Conservation (phyloP, 1,139 yeast genomes). For the Yamadazyma triangularis region DNA sequence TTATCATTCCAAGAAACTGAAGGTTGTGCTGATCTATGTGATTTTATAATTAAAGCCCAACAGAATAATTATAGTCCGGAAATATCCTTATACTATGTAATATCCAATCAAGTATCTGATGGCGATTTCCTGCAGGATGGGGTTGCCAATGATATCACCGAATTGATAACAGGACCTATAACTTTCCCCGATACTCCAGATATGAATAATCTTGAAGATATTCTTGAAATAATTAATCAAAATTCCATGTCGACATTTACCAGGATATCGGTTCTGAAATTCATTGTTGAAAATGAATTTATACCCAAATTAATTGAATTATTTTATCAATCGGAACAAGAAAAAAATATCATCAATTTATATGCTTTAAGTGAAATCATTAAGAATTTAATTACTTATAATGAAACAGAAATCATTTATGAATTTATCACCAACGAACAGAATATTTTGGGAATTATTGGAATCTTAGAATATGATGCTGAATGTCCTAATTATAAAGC, state of each 20-base stretch:
- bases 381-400: constrained; percentile 65
- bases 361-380: constrained; percentile 68
- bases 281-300: constrained; percentile 48
- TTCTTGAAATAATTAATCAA: constrained; percentile 51
- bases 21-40: constrained; percentile 83
- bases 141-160: constrained; percentile 50
- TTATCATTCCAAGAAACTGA: constrained; percentile 88
- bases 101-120: constrained; percentile 32
- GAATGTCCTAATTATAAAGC: constrained; percentile 78
- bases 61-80: constrained; percentile 55
- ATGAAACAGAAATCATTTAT: constrained; percentile 68
- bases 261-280: constrained; percentile 48
- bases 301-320: constrained; percentile 46
- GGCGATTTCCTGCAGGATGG: constrained; percentile 13
- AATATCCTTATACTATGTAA: constrained; percentile 70
- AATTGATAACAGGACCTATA: constrained; percentile 77
- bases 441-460: constrained; percentile 59
- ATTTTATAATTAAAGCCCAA: constrained; percentile 69
- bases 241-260: constrained; percentile 56
- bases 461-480: constrained; percentile 89
- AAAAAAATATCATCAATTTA: constrained; percentile 46
- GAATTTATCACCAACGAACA: constrained; percentile 55
- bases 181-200: constrained; percentile 59
- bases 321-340: constrained; percentile 53
- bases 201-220: constrained; percentile 40